Base-by-base conservation (phyloP, 2,329 filamentous ascomycete genomes). In the Ophiocordyceps polyrhachis-furcata region DNA sequence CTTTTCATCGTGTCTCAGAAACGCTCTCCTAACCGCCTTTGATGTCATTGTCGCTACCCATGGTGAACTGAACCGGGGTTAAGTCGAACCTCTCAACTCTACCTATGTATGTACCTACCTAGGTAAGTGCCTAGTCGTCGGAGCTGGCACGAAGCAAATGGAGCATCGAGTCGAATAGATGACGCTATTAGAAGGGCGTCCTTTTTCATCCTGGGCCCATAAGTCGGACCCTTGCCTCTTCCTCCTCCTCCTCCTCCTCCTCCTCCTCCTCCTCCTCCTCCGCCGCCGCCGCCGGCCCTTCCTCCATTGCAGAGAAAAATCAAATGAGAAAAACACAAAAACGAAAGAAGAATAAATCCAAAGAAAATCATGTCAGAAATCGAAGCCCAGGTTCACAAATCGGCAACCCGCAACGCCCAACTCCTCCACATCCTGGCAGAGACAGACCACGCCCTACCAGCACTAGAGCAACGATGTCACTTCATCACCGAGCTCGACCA, bases 401-500 rank as follows among this genome's bases (percentile, higher is more conserved):
- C 35, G 17, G 35, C 35, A 20, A 38, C 7, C n/a, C 35, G 35
- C 35, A 38, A 71, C 51, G 53, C 47, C 4, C 57, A 66, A 35
- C 62, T 76, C 3, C 61, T 74, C 8, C 49, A 56, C 31, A 63
- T 63, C 13, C 62, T 77, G 23, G 55, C 63, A 19, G 57, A 69
- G 43, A 73, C 70, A 1, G 66, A 72, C 49, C 64, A 73, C 51
- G 70, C 71, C 0, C 50, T 56, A 1, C 61, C 67, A 0, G 61
- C 64, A 9, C 58, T 73, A 3, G 53, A 64, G 43, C 61, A 72
- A 43, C 69, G 72, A 41, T 56, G 55, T 21, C 56, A 55, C 28
- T 66, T 70, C 49, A 60, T 75, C 29, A 49, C 50, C 5, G 65
- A 71, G 45, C 62, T 76, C 9, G 56, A 69, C 23, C 50, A 49